phyloP scores from a whole-genome alignment of 2,329 filamentous ascomycete species.

The Cladophialophora psammophila region DNA sequence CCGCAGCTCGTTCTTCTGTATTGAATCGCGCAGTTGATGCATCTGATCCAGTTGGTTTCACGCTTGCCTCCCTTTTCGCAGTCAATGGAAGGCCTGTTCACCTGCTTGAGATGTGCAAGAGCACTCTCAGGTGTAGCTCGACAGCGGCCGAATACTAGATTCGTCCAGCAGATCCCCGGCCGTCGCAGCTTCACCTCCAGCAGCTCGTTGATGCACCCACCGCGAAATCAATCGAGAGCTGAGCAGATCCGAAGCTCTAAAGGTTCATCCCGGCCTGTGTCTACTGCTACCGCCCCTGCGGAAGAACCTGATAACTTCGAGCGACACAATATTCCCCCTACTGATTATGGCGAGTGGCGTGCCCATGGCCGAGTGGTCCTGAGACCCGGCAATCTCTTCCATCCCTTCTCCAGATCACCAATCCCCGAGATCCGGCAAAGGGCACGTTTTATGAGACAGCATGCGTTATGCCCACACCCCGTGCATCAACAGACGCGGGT shows the following conservation, averaged over 20 bases:
- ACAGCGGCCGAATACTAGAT: conserved; percentile 18
- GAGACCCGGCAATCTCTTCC: conserved; percentile 83
- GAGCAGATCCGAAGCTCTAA: conserved; percentile 19
- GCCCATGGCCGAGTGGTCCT: conserved; percentile 56
- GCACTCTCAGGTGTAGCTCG: conserved; percentile 28
- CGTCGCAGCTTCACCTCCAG: conserved; percentile 34
- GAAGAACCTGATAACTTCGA: conserved; percentile 38
- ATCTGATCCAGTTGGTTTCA: neutral
- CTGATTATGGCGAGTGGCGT: conserved; percentile 40
- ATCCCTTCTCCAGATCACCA: conserved; percentile 87
- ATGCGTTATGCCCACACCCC: conserved; percentile 92
- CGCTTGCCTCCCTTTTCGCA: neutral
- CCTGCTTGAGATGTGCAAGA: conserved; percentile 37
- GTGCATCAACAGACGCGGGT: conserved; percentile 79
- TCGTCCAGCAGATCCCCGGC: conserved; percentile 21
- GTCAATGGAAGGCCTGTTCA: conserved; percentile 34
- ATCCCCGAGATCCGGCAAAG: conserved; percentile 85
- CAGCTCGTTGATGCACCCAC: conserved; percentile 23
- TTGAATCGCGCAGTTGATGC: neutral
- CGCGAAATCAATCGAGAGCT: conserved; percentile 20
- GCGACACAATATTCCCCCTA: conserved; percentile 35
- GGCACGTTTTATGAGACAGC: conserved; percentile 88
- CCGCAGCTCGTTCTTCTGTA: neutral
- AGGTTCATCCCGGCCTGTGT: conserved; percentile 28
- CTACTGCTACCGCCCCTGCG: conserved; percentile 33